A percentile compares a stretch with the other conserved stretches of the same genome.
phyloP scores from a whole-genome alignment of 257 asterid genomes.

The Nicotiana noctiflora region DNA sequence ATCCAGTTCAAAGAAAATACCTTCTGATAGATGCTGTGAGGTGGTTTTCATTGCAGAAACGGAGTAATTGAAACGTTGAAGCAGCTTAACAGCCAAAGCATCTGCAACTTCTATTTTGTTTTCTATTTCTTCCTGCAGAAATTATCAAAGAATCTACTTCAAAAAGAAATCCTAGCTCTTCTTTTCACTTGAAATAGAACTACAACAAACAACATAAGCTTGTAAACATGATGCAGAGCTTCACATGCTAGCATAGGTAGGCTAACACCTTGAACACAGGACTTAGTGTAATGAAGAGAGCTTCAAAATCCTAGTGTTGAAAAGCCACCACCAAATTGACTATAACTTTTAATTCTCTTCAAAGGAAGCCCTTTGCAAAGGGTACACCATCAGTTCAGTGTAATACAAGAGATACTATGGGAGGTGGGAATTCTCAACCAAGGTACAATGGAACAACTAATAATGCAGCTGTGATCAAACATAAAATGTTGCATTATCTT shows the following conservation, averaged over 20 bases:
- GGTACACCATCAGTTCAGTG: background rate
- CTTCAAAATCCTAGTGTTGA: background rate
- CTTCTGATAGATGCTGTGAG: constrained; percentile 82
- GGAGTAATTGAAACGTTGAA: constrained; percentile 81
- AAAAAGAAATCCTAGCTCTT: background rate
- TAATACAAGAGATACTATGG: background rate
- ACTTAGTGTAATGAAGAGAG: background rate
- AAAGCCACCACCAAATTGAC: background rate
- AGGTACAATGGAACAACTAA: background rate
- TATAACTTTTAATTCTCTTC: background rate
- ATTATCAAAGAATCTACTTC: constrained; percentile 3
- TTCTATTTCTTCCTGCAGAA: constrained; percentile 77
- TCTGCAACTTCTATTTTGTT: constrained; percentile 93
- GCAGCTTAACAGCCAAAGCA: constrained; percentile 88
- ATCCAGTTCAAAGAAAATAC: constrained; percentile 27
- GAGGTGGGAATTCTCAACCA: background rate
- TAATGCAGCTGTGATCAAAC: background rate
- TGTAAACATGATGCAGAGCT: constrained; percentile 2
- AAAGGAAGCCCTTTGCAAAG: background rate
- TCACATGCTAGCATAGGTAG: background rate
- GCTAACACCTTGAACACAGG: background rate
- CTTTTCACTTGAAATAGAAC: background rate
- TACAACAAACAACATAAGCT: constrained; percentile 4
- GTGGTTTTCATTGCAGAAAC: constrained; percentile 81
- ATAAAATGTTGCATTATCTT: background rate